Base-by-base conservation (phyloP, 768 basidiomycete species). In the Pleurotus pulmonarius region DNA sequence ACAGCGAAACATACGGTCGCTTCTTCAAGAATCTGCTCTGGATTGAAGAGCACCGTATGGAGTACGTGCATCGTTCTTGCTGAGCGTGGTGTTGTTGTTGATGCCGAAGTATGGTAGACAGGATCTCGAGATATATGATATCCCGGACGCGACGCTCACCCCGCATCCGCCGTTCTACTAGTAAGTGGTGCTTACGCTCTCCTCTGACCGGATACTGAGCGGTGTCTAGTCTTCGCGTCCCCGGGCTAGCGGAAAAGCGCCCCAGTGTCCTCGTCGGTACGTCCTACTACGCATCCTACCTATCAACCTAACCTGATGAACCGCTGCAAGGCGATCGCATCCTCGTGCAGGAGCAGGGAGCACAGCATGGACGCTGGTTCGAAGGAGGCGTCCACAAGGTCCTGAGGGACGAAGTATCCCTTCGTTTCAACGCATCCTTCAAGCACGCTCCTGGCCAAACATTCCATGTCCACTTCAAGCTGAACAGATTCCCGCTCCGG, bases 371-470 rank as follows among this genome's bases (percentile, higher is more conserved):
- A 0, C 73, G 74, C 29, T 87, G 83, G 83, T 83, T 70, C 56
- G 78, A 81, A 65, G 86, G 86, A 13, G 74, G 75, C 40, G 85
- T 87, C 5, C 83, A 85, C 51, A 64, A 73, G 4, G 74, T 86
- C 12, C 75, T 70, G 26, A 67, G 76, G 56, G 67, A 70, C 7
- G 73, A 80, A 66, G 82, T 88, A 5, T 77, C 74, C 0, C 70
- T 88, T 0, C 68, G 73, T 13, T 83, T 87, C 60, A 68, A 76
- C 44, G 44, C 59, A 0, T 71, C 72, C 3, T 88, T 87, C 66
- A 55, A 65, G 8, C 48, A 49, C 15, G 8, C n/a, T 8, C 34
- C 48, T 16, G 70, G 71, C 3, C 70, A 75, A 38, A 67, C 53
- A 0, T 86, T 78, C 64, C 72, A 76, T 22, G 75, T 86, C 18